Evolutionary conservation across 805 yeast species (phyloP).

Genomic region (Scheffersomyces spartinae): DNA sequence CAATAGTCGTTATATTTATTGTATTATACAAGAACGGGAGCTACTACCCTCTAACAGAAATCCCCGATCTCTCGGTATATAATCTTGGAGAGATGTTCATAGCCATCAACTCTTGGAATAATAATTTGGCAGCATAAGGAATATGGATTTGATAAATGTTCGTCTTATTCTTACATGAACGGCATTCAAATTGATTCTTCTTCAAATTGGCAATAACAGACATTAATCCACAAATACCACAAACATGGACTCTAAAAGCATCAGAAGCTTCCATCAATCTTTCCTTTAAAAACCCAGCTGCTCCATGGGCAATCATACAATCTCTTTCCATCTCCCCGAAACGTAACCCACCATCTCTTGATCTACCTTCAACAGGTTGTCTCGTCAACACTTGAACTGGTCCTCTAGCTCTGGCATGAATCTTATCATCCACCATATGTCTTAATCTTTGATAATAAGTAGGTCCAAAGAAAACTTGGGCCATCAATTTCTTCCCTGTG

Average conservation of each 20-base stretch:
- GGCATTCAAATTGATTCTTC: constrained; percentile 96
- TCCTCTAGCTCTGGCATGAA: constrained; percentile 98
- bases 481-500: constrained; percentile 96
- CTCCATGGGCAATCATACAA: constrained; percentile 99
- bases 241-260: constrained; percentile 95
- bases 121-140: constrained; percentile 95
- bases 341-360: constrained; percentile 98
- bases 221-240: constrained; percentile 99
- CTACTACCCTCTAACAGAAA: constrained; percentile 27
- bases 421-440: constrained; percentile 99
- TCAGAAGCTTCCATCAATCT: constrained; percentile 98
- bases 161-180: constrained; percentile 96
- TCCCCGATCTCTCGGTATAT: constrained; percentile 83
- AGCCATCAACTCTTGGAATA: constrained; percentile 99
- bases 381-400: constrained; percentile 96
- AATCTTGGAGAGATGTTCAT: constrained; percentile 97
- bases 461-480: constrained; percentile 99
- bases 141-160: constrained; percentile 95
- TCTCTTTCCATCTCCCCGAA: constrained; percentile 99
- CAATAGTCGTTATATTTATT: too few relatives aligned
- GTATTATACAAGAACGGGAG: too few relatives aligned
- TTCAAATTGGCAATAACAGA: constrained; percentile 93
- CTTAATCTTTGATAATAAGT: constrained; percentile 97
- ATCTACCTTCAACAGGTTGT: constrained; percentile 98
- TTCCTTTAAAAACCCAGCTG: constrained; percentile 95